These are phyloP conservation scores for Closterium sp. DNA, from an alignment of 139 green algal genomes.

Conservation along the genomic window DNA sequence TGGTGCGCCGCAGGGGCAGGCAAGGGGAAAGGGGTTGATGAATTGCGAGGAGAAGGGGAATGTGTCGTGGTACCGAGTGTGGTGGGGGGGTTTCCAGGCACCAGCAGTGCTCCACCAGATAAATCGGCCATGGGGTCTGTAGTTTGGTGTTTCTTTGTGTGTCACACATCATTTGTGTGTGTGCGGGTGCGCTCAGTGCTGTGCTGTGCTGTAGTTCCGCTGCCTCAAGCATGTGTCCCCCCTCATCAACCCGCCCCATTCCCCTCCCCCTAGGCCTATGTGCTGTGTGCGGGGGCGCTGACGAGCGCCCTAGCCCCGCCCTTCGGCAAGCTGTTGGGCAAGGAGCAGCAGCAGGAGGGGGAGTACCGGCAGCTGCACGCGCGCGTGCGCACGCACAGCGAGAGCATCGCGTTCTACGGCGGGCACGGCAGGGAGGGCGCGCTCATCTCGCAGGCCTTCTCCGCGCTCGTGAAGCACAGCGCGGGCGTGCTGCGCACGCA, in stretches of 20 bases:
- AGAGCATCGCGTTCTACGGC: slow-evolving; percentile 39
- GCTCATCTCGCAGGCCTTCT: background rate
- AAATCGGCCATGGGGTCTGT: background rate
- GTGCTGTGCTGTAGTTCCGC: no score
- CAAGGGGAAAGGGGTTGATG: no score
- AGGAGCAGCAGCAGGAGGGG: slow-evolving; percentile 48
- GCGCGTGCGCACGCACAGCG: slow-evolving; percentile 40
- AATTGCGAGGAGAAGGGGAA: no score
- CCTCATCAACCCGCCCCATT: background rate
- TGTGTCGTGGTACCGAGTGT: background rate
- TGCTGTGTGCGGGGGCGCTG: slow-evolving; percentile 11
- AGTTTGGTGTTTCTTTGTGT: no score
- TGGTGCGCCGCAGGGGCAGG: no score
- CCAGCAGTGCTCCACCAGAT: background rate
- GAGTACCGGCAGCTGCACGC: slow-evolving; percentile 47
- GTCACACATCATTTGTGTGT: no score
- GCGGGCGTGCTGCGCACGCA: slow-evolving; percentile 60
- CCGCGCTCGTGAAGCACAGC: background rate
- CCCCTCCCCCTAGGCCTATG: slow-evolving; percentile 4
- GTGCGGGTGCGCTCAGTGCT: no score
- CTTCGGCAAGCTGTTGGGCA: slow-evolving; percentile 48
- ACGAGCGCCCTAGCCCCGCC: slow-evolving; percentile 24
- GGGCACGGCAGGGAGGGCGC: slow-evolving; percentile 11
- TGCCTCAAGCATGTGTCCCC: background rate
- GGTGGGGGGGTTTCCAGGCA: background rate